Base-by-base conservation (phyloP, 2,329 filamentous ascomycete genomes). In the Botrytis paeoniae region DNA sequence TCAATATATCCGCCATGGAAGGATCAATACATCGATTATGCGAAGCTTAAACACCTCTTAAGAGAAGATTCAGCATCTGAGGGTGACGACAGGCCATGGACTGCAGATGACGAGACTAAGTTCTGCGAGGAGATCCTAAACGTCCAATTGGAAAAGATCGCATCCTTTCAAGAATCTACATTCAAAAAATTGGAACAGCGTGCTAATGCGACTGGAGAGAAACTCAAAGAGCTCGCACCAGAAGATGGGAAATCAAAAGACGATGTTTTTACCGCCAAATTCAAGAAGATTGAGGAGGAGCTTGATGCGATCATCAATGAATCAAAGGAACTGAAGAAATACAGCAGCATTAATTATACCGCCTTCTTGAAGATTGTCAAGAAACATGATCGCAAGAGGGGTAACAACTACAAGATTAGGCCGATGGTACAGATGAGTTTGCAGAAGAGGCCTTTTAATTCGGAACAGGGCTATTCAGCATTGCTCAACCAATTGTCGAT, bases 351-450 rank as follows among this genome's bases (percentile, higher is more conserved):
- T 85, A 99, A 99, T 85, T 99, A 98, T 83, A 97, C 96, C 9
- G 96, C 94, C 65, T 97, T 98, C 83, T 88, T 98, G 81, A 99
- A 99, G 86, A 97, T 97, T 65, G 94, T 94, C 73, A 99, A 99
- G 89, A 99, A 99, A 85, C 96, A 99, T 83, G 96, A 99, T 83
- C 93, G 96, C 77, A 97, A 95, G 84, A 89, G 95, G 77, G 95
- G 95, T 72, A 88, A 90, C 77, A 88, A 90, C 70, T 98, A 98
- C 85, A 93, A 92, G 81, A 92, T 98, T 77, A 90, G 94, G 37
- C 95, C 96, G 41, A 91, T 98, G 85, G 91, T 98, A 83, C 93
- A 97, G 84, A 92, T 97, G 79, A 92, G 93, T 79, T 84, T 99
- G 79, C 90, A 93, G n/a, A 90, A 94, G 76, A 87, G 95, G 75